Evolutionary conservation across 768 basidiomycete species (phyloP), one percentile per base, ranked within the genome.

Genomic region (Pleurotus pulmonarius): DNA sequence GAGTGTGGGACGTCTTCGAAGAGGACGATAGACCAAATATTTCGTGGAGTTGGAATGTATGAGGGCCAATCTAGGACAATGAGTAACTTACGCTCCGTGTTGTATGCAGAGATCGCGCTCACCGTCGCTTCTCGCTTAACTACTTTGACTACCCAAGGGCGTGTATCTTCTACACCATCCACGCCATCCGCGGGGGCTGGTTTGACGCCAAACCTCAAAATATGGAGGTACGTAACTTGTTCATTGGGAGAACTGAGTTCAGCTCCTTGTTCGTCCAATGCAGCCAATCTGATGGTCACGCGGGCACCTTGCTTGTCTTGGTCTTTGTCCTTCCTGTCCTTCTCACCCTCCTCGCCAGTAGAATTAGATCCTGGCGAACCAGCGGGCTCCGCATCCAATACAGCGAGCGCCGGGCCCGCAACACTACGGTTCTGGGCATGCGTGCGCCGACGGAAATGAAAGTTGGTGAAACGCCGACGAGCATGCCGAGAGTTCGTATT

Each of bases 31-130:
- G 81, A 47, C 94, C 94, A 63, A 90, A 98, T 46, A 98, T 98
- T 67, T 98, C 94, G 65, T 96, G 94, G 26, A 98, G 76, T 54
- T 94, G 89, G 85, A 98, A 98, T 0, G 92, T 93, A 65, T 95
- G 93, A 4, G 88, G 80, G 3, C 94, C 94, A 65, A 98, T 97
- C 87, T 90, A 63, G 16, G 58, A 12, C 25, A 56, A 44, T 22
- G 12, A 59, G 49, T 29, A 59, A 18, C 48, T 37, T 46, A 40
- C 45, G 45, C 15, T 47, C 3, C 20, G 18, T 18, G 12, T 46
- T 47, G n/a, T 40, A 45, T 47, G 54, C 52, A 46, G 56, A 58
- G 53, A 6, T 37, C 3, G 54, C 18, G 68, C 80, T 59, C 46
- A 87, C 87, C 55, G 87, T 87, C 29, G 94, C 94, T 69, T 98